These are phyloP conservation scores for Neonectria ditissima DNA, from an alignment of 2,329 filamentous ascomycete genomes.

Conservation along the genomic window DNA sequence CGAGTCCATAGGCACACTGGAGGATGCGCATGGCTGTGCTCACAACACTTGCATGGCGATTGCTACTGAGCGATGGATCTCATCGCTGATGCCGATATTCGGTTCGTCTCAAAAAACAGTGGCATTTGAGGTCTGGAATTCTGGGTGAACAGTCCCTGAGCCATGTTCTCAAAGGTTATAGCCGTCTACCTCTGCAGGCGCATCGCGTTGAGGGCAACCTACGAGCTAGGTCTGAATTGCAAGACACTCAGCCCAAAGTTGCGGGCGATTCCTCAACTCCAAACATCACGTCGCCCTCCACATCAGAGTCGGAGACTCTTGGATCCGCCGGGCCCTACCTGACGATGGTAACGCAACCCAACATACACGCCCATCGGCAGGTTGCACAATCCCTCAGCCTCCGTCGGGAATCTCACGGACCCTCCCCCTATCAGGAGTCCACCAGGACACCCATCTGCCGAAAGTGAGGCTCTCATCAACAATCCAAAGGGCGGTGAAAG, in stretches of 20 bases:
- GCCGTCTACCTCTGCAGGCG: background rate
- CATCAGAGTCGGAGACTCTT: background rate
- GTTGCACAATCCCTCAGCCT: constrained; percentile 11
- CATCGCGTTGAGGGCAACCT: background rate
- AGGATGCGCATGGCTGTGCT: background rate
- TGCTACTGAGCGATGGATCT: background rate
- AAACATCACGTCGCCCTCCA: background rate
- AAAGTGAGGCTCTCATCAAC: constrained; percentile 11
- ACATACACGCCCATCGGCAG: constrained; percentile 4
- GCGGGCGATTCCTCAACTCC: background rate
- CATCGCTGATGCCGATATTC: background rate
- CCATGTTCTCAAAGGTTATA: background rate
- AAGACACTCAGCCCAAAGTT: background rate
- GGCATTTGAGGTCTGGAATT: background rate
- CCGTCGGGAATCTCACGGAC: background rate
- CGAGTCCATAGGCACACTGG: background rate
- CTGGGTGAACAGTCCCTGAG: background rate
- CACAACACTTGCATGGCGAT: background rate
- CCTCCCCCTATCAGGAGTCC: background rate
- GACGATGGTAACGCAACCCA: constrained; percentile 9
- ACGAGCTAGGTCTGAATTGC: background rate
- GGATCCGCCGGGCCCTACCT: background rate
- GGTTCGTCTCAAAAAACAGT: background rate
- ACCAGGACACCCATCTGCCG: background rate
- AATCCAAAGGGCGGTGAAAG: constrained; percentile 9